phyloP scores from a whole-genome alignment of 106 monocot genomes.

The Agapanthus africanus region DNA sequence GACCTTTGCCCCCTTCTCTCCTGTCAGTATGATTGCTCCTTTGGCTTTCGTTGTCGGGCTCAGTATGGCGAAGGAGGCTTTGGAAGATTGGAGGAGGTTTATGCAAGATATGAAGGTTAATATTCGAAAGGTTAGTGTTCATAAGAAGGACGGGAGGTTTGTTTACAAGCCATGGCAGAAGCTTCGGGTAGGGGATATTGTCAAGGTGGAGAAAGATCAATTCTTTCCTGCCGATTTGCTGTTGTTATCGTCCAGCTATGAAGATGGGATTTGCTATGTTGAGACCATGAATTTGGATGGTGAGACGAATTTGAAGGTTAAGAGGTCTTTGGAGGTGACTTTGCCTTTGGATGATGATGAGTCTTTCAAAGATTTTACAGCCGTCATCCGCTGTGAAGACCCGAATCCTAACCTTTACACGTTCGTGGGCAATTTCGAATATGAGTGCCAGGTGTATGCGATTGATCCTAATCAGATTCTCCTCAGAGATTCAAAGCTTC shows the following conservation, averaged over 20 bases:
- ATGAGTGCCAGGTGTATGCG: slow-evolving; percentile 59
- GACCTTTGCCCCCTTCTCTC: slow-evolving; percentile 56
- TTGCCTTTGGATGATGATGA: slow-evolving; percentile 62
- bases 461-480: slow-evolving; percentile 90
- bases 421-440: slow-evolving; percentile 94
- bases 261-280: slow-evolving; percentile 93
- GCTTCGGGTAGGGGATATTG: slow-evolving; percentile 72
- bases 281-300: slow-evolving; percentile 99
- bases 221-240: slow-evolving; percentile 92
- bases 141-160: slow-evolving; percentile 56
- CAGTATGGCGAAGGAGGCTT: slow-evolving; percentile 86
- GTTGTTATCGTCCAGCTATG: slow-evolving; percentile 80
- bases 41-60: slow-evolving; percentile 68
- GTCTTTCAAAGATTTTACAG: slow-evolving; percentile 64
- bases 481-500: slow-evolving; percentile 88
- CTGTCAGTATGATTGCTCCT: slow-evolving; percentile 68
- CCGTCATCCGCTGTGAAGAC: slow-evolving; percentile 74
- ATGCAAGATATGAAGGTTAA: slow-evolving; percentile 90
- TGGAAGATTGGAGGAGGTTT: slow-evolving; percentile 86
- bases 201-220: slow-evolving; percentile 81
- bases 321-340: slow-evolving; percentile 82
- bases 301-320: slow-evolving; percentile 92
- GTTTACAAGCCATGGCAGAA: slow-evolving; percentile 59
- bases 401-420: slow-evolving; percentile 86
- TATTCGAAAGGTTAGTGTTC: slow-evolving; percentile 47